These are phyloP conservation scores for Tremella yokohamensis DNA, from an alignment of 768 basidiomycete genomes.

Conservation along the genomic window DNA sequence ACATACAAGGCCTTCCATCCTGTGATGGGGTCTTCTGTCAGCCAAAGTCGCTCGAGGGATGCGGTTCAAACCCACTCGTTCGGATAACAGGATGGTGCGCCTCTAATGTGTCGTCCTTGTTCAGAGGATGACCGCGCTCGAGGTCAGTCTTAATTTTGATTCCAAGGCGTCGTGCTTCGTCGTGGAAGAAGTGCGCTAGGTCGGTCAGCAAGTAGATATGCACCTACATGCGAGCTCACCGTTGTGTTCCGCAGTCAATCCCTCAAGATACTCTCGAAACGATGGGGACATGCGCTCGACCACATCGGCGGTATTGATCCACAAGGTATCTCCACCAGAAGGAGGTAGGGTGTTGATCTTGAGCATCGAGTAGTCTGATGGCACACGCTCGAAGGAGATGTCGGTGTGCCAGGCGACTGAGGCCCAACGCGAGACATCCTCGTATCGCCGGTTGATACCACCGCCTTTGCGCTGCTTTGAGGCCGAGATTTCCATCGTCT, in stretches of 20 bases:
- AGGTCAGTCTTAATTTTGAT: constrained; percentile 35
- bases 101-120: constrained; percentile 47
- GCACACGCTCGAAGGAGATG: constrained; percentile 49
- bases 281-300: constrained; percentile 33
- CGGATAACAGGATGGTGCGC: constrained; percentile 49
- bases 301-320: constrained; percentile 41
- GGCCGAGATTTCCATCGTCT: constrained; percentile 42
- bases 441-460: constrained; percentile 32
- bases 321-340: constrained; percentile 49
- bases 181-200: constrained; percentile 48
- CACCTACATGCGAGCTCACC: background rate
- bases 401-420: constrained; percentile 42
- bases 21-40: constrained; percentile 36
- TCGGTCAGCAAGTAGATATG: background rate
- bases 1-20: constrained; percentile 45
- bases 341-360: constrained; percentile 43
- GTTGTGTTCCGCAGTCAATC: constrained; percentile 47
- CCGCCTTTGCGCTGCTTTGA: constrained; percentile 23
- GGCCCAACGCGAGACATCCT: constrained; percentile 42
- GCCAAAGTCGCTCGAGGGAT: background rate
- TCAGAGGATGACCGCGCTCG: constrained; percentile 48
- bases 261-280: constrained; percentile 44
- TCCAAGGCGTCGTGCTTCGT: constrained; percentile 40
- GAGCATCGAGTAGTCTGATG: constrained; percentile 42
- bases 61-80: constrained; percentile 33